Evolutionary conservation across 139 green algal genomes (phyloP), one percentile per base, ranked within the genome.

Genomic region (Zygnema cylindricum): DNA sequence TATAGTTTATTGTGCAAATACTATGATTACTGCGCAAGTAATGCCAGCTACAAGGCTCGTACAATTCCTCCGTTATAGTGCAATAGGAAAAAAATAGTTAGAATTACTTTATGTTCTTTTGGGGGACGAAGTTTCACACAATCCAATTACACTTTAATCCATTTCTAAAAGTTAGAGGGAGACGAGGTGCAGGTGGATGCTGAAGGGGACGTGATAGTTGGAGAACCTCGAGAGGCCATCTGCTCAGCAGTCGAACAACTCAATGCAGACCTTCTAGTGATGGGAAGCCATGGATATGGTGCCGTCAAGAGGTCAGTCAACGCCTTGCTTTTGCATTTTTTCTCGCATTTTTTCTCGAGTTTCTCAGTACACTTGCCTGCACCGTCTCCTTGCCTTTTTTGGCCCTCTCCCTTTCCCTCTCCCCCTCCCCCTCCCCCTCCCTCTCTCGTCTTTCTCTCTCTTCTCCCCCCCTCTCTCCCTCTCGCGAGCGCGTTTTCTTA

Each of bases 221-320:
- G 84, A 39, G 84, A 89, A 30, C 73, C 84, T 25, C 40, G 84
- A 63, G 84, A 89, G 22, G 82, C 73, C 2, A 89, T 89, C 39
- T 84, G 73, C 41, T 69, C 69, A 33, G 84, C 84, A 25, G 84
- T 89, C 69, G 84, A 84, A 76, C 69, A 89, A 69, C 39, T 89
- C 69, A 76, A 76, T 2, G 69, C 55, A 43, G n/a, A 89, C 38
- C 76, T 89, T 75, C 41, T 89, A 43, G 49, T 89, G 23, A 89
- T 89, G 23, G 84, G 84, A 40, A 87, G 69, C 49, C 84, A 89
- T 89, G 84, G 84, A n/a, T 89, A 89, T 88, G 84, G 84, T 2
- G 77, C 84, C 7, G 38, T 89, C 21, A 89, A 89, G 40, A 89
- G 84, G 81, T 86, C 54, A n/a, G 76, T 30, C n/a, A n/a, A n/a